Base-by-base conservation (phyloP, 805 yeast genomes). In the Candida broadrunensis region DNA sequence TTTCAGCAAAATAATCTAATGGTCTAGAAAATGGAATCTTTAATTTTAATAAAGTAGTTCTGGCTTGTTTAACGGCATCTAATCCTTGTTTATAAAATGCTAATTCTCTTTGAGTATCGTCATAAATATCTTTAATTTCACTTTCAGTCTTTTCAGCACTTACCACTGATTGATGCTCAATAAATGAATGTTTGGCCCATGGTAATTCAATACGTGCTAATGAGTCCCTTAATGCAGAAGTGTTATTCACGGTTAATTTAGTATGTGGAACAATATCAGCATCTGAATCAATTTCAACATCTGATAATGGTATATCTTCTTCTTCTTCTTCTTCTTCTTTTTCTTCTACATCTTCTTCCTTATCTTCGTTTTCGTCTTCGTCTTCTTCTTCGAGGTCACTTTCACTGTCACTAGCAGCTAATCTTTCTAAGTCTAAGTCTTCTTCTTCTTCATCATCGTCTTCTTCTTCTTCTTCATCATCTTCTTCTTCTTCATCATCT, bases 21-120 rank as follows among this genome's bases (percentile, higher is more conserved):
- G 99, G 99, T 63, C 99, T 80, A 21, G 95, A 75, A 62, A 93
- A 93, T 45, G 97, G 88, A 24, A 91, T 81, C 57, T 83, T 83
- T 50, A 86, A 75, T 55, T 81, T 81, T 42, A 81, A 67, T 32
- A 86, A 70, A 40, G 78, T 77, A 35, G 73, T 61, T 56, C 91
- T 82, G 19, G 86, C 96, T 51, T 75, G 78, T 38, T 75, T 66
- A 21, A 86, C 93, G 3, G 97, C 95, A 38, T 79, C 84, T 42
- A 93, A 76, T 5, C 95, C 96, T 70, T 93, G 99, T 61, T 88
- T 89, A 66, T 90, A 93, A 55, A 93, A 91, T 19, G 95, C 95
- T 48, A 93, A 70, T 69, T 93, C 99, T 61, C 99, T 81, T 65
- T 89, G 91, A 33, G 97, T 86, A 55, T 93, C 99, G 58, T 93